A percentile compares a stretch with the other conserved stretches of the same genome.
phyloP scores from a whole-genome alignment of 768 basidiomycete species.

The Psilocybe cyanescens region DNA sequence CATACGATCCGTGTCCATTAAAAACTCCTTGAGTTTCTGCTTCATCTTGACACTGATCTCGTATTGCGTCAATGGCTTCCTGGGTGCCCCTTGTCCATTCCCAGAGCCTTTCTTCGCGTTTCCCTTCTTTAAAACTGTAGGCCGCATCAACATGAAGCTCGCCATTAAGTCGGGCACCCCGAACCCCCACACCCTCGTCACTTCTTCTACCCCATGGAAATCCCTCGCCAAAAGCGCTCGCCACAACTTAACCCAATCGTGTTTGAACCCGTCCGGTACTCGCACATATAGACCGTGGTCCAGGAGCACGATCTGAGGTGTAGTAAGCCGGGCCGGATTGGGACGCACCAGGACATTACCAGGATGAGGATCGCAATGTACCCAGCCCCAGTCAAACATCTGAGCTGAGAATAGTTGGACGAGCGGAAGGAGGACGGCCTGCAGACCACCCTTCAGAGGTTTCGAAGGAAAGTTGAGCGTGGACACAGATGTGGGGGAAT shows the following conservation, averaged over 20 bases:
- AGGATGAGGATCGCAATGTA: conserved; percentile 79
- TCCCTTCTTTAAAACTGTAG: conserved; percentile 49
- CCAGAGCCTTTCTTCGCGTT: conserved; percentile 16
- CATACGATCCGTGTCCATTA: conserved; percentile 77
- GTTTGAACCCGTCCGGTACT: conserved; percentile 66
- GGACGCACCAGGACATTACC: conserved; percentile 81
- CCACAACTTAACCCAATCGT: conserved; percentile 83
- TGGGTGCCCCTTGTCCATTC: conserved; percentile 33
- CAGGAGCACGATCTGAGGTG: conserved; percentile 77
- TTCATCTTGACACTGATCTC: conserved; percentile 74
- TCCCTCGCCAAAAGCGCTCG: conserved; percentile 61
- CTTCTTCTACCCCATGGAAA: conserved; percentile 50
- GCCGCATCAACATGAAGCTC: conserved; percentile 72
- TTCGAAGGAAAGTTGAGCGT: conserved; percentile 31
- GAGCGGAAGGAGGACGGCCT: conserved; percentile 81
- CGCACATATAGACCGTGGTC: conserved; percentile 92
- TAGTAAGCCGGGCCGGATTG: conserved; percentile 47
- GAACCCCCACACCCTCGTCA: conserved; percentile 69
- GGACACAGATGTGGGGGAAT: conserved; percentile 50
- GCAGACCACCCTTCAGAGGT: conserved; percentile 62
- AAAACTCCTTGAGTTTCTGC: conserved; percentile 63
- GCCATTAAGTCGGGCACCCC: conserved; percentile 75
- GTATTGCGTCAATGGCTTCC: conserved; percentile 57
- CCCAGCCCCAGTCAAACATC: conserved; percentile 93
- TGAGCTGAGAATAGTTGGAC: conserved; percentile 87